A percentile compares a stretch with the other conserved stretches of the same genome.
phyloP scores from a whole-genome alignment of 2,329 filamentous ascomycete genomes.

The Sclerotinia glacialis region DNA sequence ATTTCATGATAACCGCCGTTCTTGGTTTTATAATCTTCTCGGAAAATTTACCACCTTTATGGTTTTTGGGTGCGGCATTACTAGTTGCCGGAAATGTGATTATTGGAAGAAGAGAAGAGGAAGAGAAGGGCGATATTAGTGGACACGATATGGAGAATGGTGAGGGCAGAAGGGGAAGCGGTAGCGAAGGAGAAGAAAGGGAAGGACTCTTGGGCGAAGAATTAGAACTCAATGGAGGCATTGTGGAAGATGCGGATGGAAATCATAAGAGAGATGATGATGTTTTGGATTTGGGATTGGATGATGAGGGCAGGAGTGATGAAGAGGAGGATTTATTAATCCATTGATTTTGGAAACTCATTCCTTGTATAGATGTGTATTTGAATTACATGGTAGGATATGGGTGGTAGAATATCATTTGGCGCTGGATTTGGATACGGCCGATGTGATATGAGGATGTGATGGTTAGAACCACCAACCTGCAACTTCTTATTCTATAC shows the following conservation, averaged over 20 bases:
- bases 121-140: conserved; percentile 29
- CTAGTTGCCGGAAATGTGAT: conserved; percentile 76
- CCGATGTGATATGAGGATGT: background rate
- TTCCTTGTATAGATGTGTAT: conserved; percentile 5
- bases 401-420: background rate
- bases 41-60: conserved; percentile 67
- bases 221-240: conserved; percentile 25
- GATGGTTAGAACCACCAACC: background rate
- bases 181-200: conserved; percentile 22
- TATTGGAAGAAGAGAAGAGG: conserved; percentile 67
- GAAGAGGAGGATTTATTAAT: conserved; percentile 18
- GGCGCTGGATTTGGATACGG: conserved; percentile 10
- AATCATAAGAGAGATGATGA: conserved; percentile 31
- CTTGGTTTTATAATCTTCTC: conserved; percentile 69
- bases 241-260: conserved; percentile 22
- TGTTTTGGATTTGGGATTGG: conserved; percentile 32
- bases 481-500: background rate
- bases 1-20: conserved; percentile 75
- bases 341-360: conserved; percentile 9
- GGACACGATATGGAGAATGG: conserved; percentile 24
- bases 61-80: conserved; percentile 72
- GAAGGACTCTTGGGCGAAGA: conserved; percentile 25
- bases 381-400: conserved; percentile 1
- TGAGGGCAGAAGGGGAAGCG: conserved; percentile 21
- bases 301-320: conserved; percentile 23